Base-by-base conservation (phyloP, 805 yeast species). In the Saccharomyces paradoxus region DNA sequence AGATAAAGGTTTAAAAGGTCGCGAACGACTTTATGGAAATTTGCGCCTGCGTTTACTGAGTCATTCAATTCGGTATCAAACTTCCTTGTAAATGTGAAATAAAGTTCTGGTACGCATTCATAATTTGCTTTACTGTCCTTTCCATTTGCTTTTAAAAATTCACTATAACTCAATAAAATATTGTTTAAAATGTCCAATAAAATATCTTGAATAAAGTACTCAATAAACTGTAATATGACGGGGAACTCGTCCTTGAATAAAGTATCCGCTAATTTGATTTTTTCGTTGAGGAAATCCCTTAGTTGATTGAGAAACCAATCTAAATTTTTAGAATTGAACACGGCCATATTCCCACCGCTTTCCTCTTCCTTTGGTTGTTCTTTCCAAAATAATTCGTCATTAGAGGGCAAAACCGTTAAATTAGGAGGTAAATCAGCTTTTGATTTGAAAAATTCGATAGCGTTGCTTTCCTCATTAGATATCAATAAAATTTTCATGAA, bases 171-270 rank as follows among this genome's bases (percentile, higher is more conserved):
- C 9, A 17, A 17, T 37, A 37, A 7, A 17, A 37, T 37, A 17
- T 37, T 48, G 26, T 63, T 64, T 5, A 71, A 55, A 55, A 64
- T 63, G 17, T 60, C 65, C 14, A 69, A 46, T 28, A 74, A 55
- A 49, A 70, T 64, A 51, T 74, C 72, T 51, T 75, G 75, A 4
- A 76, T 65, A 31, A 74, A 64, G 41, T 63, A 63, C 56, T 76
- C 79, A 49, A 68, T 62, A 53, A 71, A 74, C 53, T 66, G 62
- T 28, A 74, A 49, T 59, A 72, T 69, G 5, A 75, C 70, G 1
- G 76, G 78, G 47, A 74, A 67, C 50, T 70, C 70, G 44, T 71
- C 71, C 14, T 63, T 67, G 62, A 74, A 76, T n/a, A 76, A 60
- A 4, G 50, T 58, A 55, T 76, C 80, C 9, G 72, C 72, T 12